Base-by-base conservation (phyloP, 2,329 filamentous ascomycete species). In the Beauveria brongniartii region DNA sequence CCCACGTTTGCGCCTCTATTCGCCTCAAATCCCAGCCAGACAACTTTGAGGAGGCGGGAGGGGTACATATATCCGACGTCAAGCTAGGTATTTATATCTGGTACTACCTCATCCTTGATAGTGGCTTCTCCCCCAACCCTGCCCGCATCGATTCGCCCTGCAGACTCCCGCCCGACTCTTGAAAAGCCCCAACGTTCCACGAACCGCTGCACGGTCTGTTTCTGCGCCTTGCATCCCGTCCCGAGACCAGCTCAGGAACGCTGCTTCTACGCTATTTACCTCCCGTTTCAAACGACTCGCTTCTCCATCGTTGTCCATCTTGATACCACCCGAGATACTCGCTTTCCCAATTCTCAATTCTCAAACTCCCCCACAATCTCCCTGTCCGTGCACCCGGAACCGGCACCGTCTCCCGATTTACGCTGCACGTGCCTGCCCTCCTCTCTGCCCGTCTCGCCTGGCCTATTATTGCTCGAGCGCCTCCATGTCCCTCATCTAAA, bases 371-470 rank as follows among this genome's bases (percentile, higher is more conserved):
- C 37, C 56, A 14, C 44, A 24, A 20, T 12, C 51, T 50, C 16
- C 2, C 40, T 37, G 40, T 59, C 56, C 20, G 56, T 59, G 56
- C 56, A 37, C 47, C 34, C 48, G 46, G 34, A 22, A 9, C 56
- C 56, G 46, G 34, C 28, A 58, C 37, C 40, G 14, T 53, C 47
- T 12, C 48, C 56, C 56, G 48, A 52, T 22, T 26, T 30, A 20
- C 34, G 30, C 44, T 50, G 47, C 56, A 59, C 56, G 56, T 59
- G 56, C 56, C 56, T 59, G 40, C 47, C 47, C 47, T 52, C 48
- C 48, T 53, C 47, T 12, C 37, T 50, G 48, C 37, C 40, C 48
- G 48, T 34, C 46, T 44, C 43, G 44, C 28, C 54, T 28, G 26
- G n/a, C 28, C 16, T 34, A 18, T 26, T 30, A n/a, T 10, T 37